These are phyloP conservation scores for Aspergillus affinis DNA, from an alignment of 495 filamentous ascomycete species.

Conservation along the genomic window DNA sequence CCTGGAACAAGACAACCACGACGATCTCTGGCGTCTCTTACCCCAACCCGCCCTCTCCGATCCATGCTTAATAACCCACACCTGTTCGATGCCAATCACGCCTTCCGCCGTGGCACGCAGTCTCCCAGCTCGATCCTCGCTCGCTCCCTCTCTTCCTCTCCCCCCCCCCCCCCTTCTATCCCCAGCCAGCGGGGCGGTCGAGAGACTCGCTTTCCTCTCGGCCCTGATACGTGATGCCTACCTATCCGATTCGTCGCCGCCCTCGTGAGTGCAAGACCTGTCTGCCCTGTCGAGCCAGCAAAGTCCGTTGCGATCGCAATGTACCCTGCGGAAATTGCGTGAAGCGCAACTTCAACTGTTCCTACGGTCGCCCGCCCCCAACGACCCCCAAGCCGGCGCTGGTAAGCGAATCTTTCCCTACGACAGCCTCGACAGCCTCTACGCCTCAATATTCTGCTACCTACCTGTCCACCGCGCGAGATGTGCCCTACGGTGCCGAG, in stretches of 20 bases:
- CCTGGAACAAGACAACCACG: background rate
- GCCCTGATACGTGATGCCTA: slow-evolving; percentile 27
- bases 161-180: slow-evolving; percentile 10
- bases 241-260: slow-evolving; percentile 45
- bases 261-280: slow-evolving; percentile 52
- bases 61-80: background rate
- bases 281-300: slow-evolving; percentile 48
- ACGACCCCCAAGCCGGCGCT: slow-evolving; percentile 16
- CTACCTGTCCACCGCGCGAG: slow-evolving; percentile 13
- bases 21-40: background rate
- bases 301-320: slow-evolving; percentile 70
- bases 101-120: slow-evolving; percentile 18
- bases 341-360: slow-evolving; percentile 68
- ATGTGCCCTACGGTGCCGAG: slow-evolving; percentile 15
- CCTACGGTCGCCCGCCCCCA: slow-evolving; percentile 64
- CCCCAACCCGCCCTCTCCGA: background rate
- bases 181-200: slow-evolving; percentile 20
- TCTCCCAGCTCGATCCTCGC: background rate
- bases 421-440: slow-evolving; percentile 14
- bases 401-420: slow-evolving; percentile 19
- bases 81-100: slow-evolving; percentile 1
- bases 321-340: slow-evolving; percentile 72
- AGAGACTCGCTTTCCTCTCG: slow-evolving; percentile 6
- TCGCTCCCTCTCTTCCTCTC: slow-evolving; percentile 16
- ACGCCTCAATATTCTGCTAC: slow-evolving; percentile 10